Percentiles rank a stretch among this genome's conserved stretches.
Evolutionary conservation across 139 green algal genomes (phyloP).

Genomic region (Eudorina sp.): DNA sequence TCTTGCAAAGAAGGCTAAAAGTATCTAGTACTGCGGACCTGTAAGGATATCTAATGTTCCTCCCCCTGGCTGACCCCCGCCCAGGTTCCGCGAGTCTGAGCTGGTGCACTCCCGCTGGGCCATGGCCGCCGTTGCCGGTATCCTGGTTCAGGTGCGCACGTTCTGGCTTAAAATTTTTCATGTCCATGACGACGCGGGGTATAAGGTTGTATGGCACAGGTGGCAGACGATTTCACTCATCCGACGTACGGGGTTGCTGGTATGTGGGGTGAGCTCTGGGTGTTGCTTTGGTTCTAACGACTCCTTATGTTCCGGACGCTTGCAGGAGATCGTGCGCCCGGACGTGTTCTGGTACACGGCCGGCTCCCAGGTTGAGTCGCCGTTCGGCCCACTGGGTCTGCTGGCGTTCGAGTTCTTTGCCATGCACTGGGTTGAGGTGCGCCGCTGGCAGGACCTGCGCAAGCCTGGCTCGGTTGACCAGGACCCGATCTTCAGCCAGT

Average conservation of each 20-base stretch:
- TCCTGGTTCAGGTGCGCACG: slow-evolving; percentile 84
- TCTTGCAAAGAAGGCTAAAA: too few species aligned
- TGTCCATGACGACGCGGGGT: too few species aligned
- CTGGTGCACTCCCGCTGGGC: slow-evolving; percentile 90
- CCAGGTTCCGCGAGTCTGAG: slow-evolving; percentile 72
- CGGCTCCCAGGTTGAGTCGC: slow-evolving; percentile 65
- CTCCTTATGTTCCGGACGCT: background rate
- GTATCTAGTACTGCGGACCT: background rate
- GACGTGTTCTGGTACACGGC: slow-evolving; percentile 83
- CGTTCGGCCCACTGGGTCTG: slow-evolving; percentile 83
- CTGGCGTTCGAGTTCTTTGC: slow-evolving; percentile 88
- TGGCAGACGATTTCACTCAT: too few species aligned
- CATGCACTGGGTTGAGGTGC: slow-evolving; percentile 86
- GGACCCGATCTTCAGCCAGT: slow-evolving; percentile 85
- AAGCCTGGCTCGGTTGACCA: slow-evolving; percentile 87
- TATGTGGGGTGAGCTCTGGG: too few species aligned
- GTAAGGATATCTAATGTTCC: background rate
- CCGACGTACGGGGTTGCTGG: too few species aligned
- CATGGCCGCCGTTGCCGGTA: slow-evolving; percentile 91
- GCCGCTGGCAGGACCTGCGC: slow-evolving; percentile 84
- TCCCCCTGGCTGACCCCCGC: background rate
- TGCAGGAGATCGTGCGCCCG: slow-evolving; percentile 75
- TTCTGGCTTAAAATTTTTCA: too few species aligned
- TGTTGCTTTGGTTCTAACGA: too few species aligned
- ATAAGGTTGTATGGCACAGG: too few species aligned